Evolutionary conservation across 2,329 filamentous ascomycete genomes (phyloP), one percentile per base, ranked within the genome.

Genomic region (Aureobasidium uvarum): DNA sequence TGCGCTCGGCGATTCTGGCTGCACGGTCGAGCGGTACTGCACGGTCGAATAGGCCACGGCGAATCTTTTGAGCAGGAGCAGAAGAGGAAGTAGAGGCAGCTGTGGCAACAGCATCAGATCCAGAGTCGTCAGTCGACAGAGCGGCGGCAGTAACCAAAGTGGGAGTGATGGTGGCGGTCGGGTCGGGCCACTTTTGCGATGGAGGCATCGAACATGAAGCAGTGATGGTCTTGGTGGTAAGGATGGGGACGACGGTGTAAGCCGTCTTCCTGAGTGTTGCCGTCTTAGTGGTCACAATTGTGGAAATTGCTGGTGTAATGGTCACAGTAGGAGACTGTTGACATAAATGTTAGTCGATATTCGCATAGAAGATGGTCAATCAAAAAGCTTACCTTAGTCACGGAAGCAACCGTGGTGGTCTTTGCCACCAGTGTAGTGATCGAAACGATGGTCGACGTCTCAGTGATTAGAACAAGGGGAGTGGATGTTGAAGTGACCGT

Each of bases 141-240:
- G 64, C 62, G 23, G 68, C 66, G 11, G 71, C 68, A 11, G 63
- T 41, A 62, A 71, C 43, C 11, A 73, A 66, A 1, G 71, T 74
- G 1, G 74, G 73, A 23, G 65, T 69, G 55, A 77, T 73, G 2
- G 62, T 69, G 48, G 71, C 69, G 1, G 51, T 69, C 3, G 71
- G 72, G 68, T 77, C 75, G 28, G 51, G 67, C 5, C 50, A 66
- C 0, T 66, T 5, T 39, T 70, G 69, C 14, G 68, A 67, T 0
- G 43, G 63, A 2, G 75, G 75, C 16, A 69, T 58, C 11, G 68
- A 71, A 71, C 75, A 77, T 23, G 66, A 71, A 7, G 74, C 72
- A 2, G 76, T 77, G n/a, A 69, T 67, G 33, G 74, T 74, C 36
- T 66, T 71, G 28, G 72, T 74, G 31, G 58, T 50, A 46, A 69